Evolutionary conservation across 2,329 filamentous ascomycete species (phyloP).

Genomic region (Pseudocercospora vitis): DNA sequence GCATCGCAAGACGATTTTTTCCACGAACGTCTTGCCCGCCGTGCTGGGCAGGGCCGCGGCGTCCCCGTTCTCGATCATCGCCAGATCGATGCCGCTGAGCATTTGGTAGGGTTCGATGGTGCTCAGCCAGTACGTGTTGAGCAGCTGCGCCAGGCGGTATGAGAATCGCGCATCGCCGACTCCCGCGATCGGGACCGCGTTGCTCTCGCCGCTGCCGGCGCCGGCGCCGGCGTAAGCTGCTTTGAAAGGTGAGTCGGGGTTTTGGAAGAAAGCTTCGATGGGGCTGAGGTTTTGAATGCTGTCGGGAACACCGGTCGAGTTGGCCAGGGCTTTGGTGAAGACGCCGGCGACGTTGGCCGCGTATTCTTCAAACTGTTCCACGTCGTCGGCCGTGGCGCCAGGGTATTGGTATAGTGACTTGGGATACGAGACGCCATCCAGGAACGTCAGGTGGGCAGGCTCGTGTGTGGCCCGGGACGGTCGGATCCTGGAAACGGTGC

Average conservation of each 20-base stretch:
- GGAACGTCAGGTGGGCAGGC: not conserved
- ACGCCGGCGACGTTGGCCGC: not conserved
- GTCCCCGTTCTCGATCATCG: not conserved
- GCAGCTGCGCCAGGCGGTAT: slow-evolving; percentile 20
- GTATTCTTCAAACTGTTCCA: not conserved
- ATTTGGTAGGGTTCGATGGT: slow-evolving; percentile 17
- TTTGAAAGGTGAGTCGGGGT: slow-evolving; percentile 11
- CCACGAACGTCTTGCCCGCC: slow-evolving; percentile 8
- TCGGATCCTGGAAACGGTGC: slow-evolving; percentile 4
- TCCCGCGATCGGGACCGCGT: not conserved
- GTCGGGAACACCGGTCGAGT: slow-evolving; percentile 1
- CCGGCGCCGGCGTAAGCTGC: not conserved
- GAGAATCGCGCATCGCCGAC: slow-evolving; percentile 21
- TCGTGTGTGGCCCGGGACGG: not conserved
- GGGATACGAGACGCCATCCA: slow-evolving; percentile 2
- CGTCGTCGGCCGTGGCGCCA: not conserved
- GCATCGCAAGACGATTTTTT: slow-evolving; percentile 18
- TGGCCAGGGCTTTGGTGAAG: not conserved
- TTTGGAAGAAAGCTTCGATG: slow-evolving; percentile 11
- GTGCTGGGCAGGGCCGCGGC: not conserved
- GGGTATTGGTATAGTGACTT: not conserved
- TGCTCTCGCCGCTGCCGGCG: not conserved
- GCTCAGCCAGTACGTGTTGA: slow-evolving; percentile 27
- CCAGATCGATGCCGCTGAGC: slow-evolving; percentile 7
- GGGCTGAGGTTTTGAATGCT: not conserved